A percentile compares a stretch with the other conserved stretches of the same genome.
These are phyloP conservation scores for Nakaseomyces kungkrabaensis DNA, from an alignment of 1,139 yeast species.

Conservation along the genomic window DNA sequence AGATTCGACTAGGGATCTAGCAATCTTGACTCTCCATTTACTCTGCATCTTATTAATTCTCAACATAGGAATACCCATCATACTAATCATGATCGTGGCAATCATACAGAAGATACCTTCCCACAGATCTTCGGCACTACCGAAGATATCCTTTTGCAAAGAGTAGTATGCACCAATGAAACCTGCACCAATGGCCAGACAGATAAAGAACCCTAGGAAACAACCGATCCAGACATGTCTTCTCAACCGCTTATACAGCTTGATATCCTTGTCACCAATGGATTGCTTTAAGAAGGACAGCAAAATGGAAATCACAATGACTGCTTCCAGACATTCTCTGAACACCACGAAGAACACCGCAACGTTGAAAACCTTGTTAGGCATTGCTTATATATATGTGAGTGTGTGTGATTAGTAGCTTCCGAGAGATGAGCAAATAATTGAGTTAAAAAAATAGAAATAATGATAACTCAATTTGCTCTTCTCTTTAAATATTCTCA, in stretches of 20 bases:
- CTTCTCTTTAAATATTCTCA: not conserved
- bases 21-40: slow-evolving; percentile 74
- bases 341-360: slow-evolving; percentile 75
- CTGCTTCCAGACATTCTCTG: slow-evolving; percentile 81
- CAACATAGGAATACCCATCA: slow-evolving; percentile 82
- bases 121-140: slow-evolving; percentile 79
- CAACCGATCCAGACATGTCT: slow-evolving; percentile 86
- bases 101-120: slow-evolving; percentile 80
- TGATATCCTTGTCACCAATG: slow-evolving; percentile 28
- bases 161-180: slow-evolving; percentile 70
- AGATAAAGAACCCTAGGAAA: slow-evolving; percentile 56
- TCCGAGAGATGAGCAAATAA: no score
- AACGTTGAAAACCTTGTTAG: slow-evolving; percentile 33
- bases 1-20: slow-evolving; percentile 38
- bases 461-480: not conserved
- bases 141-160: slow-evolving; percentile 72
- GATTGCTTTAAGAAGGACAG: slow-evolving; percentile 68
- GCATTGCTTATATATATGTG: slow-evolving; percentile 3
- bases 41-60: slow-evolving; percentile 78
- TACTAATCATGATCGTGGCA: slow-evolving; percentile 70
- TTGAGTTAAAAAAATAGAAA: not conserved
- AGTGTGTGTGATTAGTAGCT: no score
- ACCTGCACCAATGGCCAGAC: slow-evolving; percentile 64
- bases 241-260: slow-evolving; percentile 35
- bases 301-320: slow-evolving; percentile 74